Evolutionary conservation across 2,329 filamentous ascomycete genomes (phyloP), one percentile per base, ranked within the genome.

Genomic region (Pyrenophora tritici-repentis): DNA sequence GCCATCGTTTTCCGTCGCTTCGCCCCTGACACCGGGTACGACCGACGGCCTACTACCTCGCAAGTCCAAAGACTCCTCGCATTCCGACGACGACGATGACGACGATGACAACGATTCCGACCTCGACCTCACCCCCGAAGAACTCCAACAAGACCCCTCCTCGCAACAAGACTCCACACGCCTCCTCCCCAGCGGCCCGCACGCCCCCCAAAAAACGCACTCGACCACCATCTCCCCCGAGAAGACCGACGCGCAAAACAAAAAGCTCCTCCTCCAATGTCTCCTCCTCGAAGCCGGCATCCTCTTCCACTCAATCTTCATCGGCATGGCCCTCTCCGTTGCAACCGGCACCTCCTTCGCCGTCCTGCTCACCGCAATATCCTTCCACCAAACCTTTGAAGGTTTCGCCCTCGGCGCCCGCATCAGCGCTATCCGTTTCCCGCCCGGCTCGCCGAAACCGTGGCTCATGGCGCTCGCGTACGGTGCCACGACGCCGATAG

Each of bases 241-340:
- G 36, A 66, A 67, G 56, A 67, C 67, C 0, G 71, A 78, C 57
- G 79, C 73, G 13, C 79, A 83, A 71, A 71, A 70, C 34, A 81
- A 83, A 65, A 87, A 84, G 62, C 83, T 86, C 70, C 81, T 88
- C 2, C 78, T 90, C 62, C 88, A 91, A 72, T 90, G 89, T 59
- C 82, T 88, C 4, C 80, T 91, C 2, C 81, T 91, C 4, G 88
- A 91, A 71, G 86, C 88, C 49, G 88, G 88, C 54, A 91, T 91
- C 58, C 78, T 91, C 9, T 91, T 91, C 69, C 88, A 91, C 74
- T 89, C 85, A 54, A 82, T 91, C 52, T 90, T 90, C 68, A 87
- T 90, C 49, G 86, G 86, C 50, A 87, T 89, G 79, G 88, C 87
- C 0, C 75, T 90, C 20, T 87, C 84, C 20, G 86, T 90, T 57